phyloP scores from a whole-genome alignment of 2,329 filamentous ascomycete species.

The Phialophora tarda region DNA sequence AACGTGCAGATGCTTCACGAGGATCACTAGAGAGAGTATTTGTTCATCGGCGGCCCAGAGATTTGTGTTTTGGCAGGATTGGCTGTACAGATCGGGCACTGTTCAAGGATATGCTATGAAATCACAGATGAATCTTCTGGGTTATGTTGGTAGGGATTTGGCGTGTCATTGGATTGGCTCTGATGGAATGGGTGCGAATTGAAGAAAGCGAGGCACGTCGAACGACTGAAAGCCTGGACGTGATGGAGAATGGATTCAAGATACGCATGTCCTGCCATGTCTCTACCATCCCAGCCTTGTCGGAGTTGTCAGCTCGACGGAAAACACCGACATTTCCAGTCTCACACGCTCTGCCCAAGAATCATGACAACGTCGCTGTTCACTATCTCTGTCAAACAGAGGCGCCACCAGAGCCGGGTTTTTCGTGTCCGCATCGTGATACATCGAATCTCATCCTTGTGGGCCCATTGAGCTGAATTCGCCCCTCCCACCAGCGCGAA shows the following conservation, averaged over 20 bases:
- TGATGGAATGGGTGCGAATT: background rate
- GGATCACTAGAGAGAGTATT: constrained; percentile 21
- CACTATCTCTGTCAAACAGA: background rate
- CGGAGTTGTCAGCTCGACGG: constrained; percentile 34
- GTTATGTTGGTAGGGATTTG: background rate
- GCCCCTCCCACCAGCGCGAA: background rate
- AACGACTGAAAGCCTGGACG: background rate
- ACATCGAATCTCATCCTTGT: background rate
- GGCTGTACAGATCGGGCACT: background rate
- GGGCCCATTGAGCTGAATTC: background rate
- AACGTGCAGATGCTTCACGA: constrained; percentile 33
- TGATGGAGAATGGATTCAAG: background rate
- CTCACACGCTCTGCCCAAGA: background rate
- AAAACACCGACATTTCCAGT: constrained; percentile 5
- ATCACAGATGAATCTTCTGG: background rate
- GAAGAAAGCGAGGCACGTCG: background rate
- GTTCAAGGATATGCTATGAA: background rate
- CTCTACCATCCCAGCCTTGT: background rate
- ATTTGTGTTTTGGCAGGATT: background rate
- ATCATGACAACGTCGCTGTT: background rate
- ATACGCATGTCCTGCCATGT: background rate
- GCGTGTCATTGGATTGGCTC: background rate
- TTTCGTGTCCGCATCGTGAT: background rate
- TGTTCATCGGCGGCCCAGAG: background rate
- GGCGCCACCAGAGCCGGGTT: background rate